These are phyloP conservation scores for Cladosporium oxysporum DNA, from an alignment of 2,329 filamentous ascomycete genomes.

Conservation along the genomic window DNA sequence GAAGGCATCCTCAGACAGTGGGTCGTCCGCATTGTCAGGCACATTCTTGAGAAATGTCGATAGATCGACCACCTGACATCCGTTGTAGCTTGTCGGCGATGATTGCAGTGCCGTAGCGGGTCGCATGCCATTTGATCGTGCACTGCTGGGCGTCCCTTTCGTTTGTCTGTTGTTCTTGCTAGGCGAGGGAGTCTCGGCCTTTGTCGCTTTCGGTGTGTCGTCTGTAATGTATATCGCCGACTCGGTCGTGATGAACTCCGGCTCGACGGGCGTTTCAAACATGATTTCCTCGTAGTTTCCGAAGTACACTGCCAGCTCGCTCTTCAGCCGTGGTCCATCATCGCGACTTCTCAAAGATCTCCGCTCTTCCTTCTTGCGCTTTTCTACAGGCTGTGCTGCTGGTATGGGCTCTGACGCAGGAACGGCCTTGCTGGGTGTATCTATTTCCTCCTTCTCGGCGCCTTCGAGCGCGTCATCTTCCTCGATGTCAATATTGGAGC, in stretches of 20 bases:
- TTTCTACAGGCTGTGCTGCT: conserved; percentile 25
- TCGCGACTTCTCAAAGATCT: conserved; percentile 85
- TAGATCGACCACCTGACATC: conserved; percentile 15
- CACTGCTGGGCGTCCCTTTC: conserved; percentile 18
- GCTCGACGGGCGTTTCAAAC: conserved; percentile 74
- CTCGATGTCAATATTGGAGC: conserved; percentile 36
- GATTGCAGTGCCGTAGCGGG: not conserved
- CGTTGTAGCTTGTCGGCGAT: conserved; percentile 5
- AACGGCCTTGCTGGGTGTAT: conserved; percentile 15
- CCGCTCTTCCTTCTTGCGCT: conserved; percentile 55
- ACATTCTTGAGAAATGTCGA: conserved; percentile 28
- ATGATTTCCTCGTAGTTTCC: conserved; percentile 93
- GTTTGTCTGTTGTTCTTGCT: conserved; percentile 5
- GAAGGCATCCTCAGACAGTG: conserved; percentile 58
- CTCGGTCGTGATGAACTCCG: conserved; percentile 57
- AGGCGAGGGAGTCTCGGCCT: conserved; percentile 8
- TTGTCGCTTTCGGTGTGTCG: conserved; percentile 25
- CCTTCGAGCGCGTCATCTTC: conserved; percentile 34
- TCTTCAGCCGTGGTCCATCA: conserved; percentile 78
- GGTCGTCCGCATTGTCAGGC: conserved; percentile 49
- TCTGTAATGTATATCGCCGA: conserved; percentile 35
- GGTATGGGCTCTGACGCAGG: conserved; percentile 29
- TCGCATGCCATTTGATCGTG: not conserved
- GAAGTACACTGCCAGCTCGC: conserved; percentile 87
- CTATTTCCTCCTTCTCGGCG: conserved; percentile 3